A percentile compares a stretch with the other conserved stretches of the same genome.
Evolutionary conservation across 306 rosid genomes (phyloP).

Genomic region (Lupinus albus): DNA sequence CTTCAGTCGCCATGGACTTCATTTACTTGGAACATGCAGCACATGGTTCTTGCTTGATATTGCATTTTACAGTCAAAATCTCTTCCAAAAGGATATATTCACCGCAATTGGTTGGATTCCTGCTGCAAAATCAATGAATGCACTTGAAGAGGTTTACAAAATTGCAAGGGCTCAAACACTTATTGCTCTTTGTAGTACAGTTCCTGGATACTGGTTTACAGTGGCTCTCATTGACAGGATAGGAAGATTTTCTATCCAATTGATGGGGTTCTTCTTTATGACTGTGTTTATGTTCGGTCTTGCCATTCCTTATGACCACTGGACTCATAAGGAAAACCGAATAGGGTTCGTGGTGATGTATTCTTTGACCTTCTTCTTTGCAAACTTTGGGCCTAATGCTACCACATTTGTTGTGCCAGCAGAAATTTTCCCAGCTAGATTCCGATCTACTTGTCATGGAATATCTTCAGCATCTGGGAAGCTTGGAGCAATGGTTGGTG

Average conservation of each 20-base stretch:
- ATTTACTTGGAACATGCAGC: slow-evolving; percentile 67
- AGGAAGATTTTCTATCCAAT: slow-evolving; percentile 69
- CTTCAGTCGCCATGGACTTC: slow-evolving; percentile 61
- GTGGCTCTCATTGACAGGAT: slow-evolving; percentile 69
- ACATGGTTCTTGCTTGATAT: slow-evolving; percentile 81
- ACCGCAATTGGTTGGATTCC: slow-evolving; percentile 82
- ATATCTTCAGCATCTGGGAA: slow-evolving; percentile 75
- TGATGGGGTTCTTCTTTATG: slow-evolving; percentile 87
- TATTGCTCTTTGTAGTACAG: too few species aligned
- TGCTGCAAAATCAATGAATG: slow-evolving; percentile 63
- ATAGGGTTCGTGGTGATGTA: slow-evolving; percentile 66
- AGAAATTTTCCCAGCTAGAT: slow-evolving; percentile 75
- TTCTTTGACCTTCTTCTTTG: slow-evolving; percentile 71
- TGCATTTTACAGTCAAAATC: too few species aligned
- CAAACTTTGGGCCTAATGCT: slow-evolving; percentile 79
- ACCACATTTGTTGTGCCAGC: slow-evolving; percentile 83
- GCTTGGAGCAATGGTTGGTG: slow-evolving; percentile 77
- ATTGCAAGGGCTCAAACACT: slow-evolving; percentile 76
- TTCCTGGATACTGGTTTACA: slow-evolving; percentile 84
- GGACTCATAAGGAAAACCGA: slow-evolving; percentile 58
- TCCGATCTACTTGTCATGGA: slow-evolving; percentile 75
- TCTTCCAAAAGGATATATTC: slow-evolving; percentile 77
- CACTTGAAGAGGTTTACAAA: slow-evolving; percentile 61
- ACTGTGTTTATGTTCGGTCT: slow-evolving; percentile 75
- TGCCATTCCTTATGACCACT: slow-evolving; percentile 74